Conservation (phyloP, 2,329 filamentous ascomycete genomes). For the Neofusicoccum laricinum region DNA sequence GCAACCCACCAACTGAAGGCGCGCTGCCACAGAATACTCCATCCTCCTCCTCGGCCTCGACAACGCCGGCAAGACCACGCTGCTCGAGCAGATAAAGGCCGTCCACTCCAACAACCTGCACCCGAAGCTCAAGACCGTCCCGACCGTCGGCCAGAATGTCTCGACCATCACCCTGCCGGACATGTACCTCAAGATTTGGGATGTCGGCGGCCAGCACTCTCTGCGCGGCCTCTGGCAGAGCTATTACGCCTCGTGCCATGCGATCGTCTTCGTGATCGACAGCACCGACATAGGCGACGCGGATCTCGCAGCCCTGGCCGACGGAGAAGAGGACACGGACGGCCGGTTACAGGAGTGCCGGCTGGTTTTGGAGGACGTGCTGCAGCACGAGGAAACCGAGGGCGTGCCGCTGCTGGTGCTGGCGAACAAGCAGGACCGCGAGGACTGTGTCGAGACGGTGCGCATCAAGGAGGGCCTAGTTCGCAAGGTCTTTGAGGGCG, state of each 20-base stretch:
- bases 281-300: slow-evolving; percentile 89
- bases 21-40: slow-evolving; percentile 71
- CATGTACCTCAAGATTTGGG: slow-evolving; percentile 98
- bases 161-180: slow-evolving; percentile 85
- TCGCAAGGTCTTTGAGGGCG: slow-evolving; percentile 91
- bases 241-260: slow-evolving; percentile 92
- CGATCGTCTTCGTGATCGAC: slow-evolving; percentile 97
- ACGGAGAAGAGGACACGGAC: slow-evolving; percentile 25
- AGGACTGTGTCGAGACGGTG: slow-evolving; percentile 97
- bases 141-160: slow-evolving; percentile 96
- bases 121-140: slow-evolving; percentile 77
- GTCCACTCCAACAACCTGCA: slow-evolving; percentile 71
- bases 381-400: slow-evolving; percentile 82
- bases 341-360: slow-evolving; percentile 82
- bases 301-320: slow-evolving; percentile 54
- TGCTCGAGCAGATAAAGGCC: slow-evolving; percentile 93
- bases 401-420: slow-evolving; percentile 89
- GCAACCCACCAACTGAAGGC: background rate
- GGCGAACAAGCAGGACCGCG: slow-evolving; percentile 96
- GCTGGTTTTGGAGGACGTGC: slow-evolving; percentile 82
- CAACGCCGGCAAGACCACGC: slow-evolving; percentile 97
- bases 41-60: slow-evolving; percentile 95
- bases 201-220: slow-evolving; percentile 89
- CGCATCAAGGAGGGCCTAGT: slow-evolving; percentile 96
- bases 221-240: slow-evolving; percentile 91